Base-by-base conservation (phyloP, 106 monocot species). In the Dioscorea zingiberensis region DNA sequence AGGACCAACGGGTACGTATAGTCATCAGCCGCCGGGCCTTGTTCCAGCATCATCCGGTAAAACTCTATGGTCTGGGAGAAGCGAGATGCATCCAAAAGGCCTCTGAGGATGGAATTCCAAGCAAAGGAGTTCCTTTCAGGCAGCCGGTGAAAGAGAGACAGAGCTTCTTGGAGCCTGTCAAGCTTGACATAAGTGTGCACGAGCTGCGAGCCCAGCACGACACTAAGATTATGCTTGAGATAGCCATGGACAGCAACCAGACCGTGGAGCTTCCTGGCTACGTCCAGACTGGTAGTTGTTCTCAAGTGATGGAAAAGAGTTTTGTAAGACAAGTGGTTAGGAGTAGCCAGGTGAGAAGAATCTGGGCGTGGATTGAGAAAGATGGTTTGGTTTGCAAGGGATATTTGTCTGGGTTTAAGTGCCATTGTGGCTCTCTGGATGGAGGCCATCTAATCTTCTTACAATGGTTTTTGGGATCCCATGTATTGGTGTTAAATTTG, bases 1-100 rank as follows among this genome's bases (percentile, higher is more conserved):
- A 88, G 68, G 25, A 78, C 74, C 7, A 76, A 55, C 22, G 84
- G 81, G 63, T 88, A 84, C 0, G 88, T 84, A 63, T 76, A 84
- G 58, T 72, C 55, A 67, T 88, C 88, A 7, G 77, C 68, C 1
- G 6, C 12, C 24, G 62, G 47, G 15, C 73, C 76, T 28, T 69
- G 62, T 4, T 27, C 22, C 26, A 71, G 32, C 73, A 88, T 76
- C 2, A 28, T 24, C 21, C 64, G 66, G 54, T 75, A 84, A 30
- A 64, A 54, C 9, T 63, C 48, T 4, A 84, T 2, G 3, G 77
- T 76, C 2, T 68, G 48, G 1, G n/a, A 47, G 63, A 78, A 88
- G 8, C 24, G 56, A 47, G 67, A 71, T 0, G 22, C 62, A 16
- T 75, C 64, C 13, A 73, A 62, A 16, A 73, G 59, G 17, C 84